Evolutionary conservation across 257 asterid species (phyloP), one percentile per base, ranked within the genome.

Genomic region (Echites panduratus): DNA sequence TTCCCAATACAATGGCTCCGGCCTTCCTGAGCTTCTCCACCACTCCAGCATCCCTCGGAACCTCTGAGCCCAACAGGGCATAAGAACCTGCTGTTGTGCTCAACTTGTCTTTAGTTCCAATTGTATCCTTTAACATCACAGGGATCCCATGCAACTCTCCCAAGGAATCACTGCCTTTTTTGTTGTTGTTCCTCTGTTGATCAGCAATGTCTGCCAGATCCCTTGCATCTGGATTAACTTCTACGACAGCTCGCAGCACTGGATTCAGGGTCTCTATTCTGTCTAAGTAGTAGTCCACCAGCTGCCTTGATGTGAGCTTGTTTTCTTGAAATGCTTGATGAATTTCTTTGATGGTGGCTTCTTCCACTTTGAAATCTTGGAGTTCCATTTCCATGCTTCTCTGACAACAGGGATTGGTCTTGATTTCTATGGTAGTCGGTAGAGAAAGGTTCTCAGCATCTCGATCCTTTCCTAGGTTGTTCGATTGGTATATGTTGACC

Each of bases 1-100:
- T 90, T 53, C 96, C 96, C 82, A 90, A 70, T 53, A 87, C 78
- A 49, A 88, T 85, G 32, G 93, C 95, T 5, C 95, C 93, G 0
- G 85, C 84, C 9, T 61, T 78, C 79, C 93, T 79, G 85, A 90
- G 82, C 79, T 79, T 81, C 89, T 75, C 85, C 81, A 85, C 92
- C 73, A 90, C 96, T 35, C 85, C 87, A 9, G 91, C 96, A 71
- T 90, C 92, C 66, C 88, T 85, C 0, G 80, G 76, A 45, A 71
- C 89, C 78, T 75, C 70, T 38, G 90, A 79, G 6, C 87, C 87
- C 17, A 88, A 77, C 83, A 88, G 79, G 73, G 95, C 95, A 76
- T 78, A 86, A 8, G 95, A 88, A 2, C 96, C 95, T 2, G 78
- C 87, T 16, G 85, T 88, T 17, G 91, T 90, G 49, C 84, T 90